Base-by-base conservation (phyloP, 2,329 filamentous ascomycete species). In the Ploettnerulaceae sp. region DNA sequence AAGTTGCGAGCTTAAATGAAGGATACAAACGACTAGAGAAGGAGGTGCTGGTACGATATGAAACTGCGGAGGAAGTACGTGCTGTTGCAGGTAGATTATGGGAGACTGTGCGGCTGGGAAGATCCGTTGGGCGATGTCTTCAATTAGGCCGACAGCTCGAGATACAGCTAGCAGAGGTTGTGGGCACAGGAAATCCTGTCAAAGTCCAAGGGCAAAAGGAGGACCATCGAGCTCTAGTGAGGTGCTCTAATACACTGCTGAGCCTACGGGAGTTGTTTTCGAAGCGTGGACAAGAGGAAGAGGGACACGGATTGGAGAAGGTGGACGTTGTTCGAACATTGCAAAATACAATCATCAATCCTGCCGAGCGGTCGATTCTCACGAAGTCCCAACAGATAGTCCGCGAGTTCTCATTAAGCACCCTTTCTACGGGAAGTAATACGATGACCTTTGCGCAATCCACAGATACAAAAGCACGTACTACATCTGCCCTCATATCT, bases 101-200 rank as follows among this genome's bases (percentile, higher is more conserved):
- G 75, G 80, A 87, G 60, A 89, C 90, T 0, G 73, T 95, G 51
- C 78, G 81, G 50, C 71, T 97, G 2, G 86, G 85, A 1, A 73
- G 90, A 33, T 79, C 84, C 0, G 86, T 95, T 9, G 82, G 80
- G 33, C 75, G 91, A 41, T 90, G 86, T 61, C 72, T 97, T 32
- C 84, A 86, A 60, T 71, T 97, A 2, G 89, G 88, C 0, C 74
- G 90, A 34, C 89, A 95, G 68, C 75, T 98, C 8, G 89, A 97
- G 64, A 77, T 86, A n/a, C 86, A 95, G 64, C 77, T 94, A 61
- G 71, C 78, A 0, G 89, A 95, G 65, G 71, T 87, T 51, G 44
- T 61, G 47, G 63, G 59, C 22, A 58, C 61, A 14, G 61, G 59
- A 20, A 65, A 43, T 53, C 55, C 51, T 35, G 58, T 18, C 60